Base-by-base conservation (phyloP, 176 grass and related monocot species). In the Carex myosuroides region DNA sequence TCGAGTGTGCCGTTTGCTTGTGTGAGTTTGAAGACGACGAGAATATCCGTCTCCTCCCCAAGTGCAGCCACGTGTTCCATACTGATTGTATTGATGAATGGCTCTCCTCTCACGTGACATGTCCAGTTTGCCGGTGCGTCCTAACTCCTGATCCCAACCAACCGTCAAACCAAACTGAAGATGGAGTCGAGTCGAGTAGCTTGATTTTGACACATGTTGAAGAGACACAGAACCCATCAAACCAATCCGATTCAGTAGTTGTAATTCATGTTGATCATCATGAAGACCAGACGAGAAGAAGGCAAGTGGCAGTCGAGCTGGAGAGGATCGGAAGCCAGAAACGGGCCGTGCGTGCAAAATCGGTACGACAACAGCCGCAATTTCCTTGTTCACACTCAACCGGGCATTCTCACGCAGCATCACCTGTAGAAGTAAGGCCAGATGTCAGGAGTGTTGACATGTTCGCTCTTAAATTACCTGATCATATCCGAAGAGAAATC, bases 51-150 rank as follows among this genome's bases (percentile, higher is more conserved):
- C 64, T 97, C 16, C 87, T 97, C 4, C 88, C 94, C 13, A 81
- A 63, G 78, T 97, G 94, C 54, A 87, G 54, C 90, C 94, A 97
- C 72, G 90, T 86, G 0, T 94, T 97, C 86, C 94, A 97, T 85
- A 64, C 88, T 4, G 90, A 92, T 74, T 97, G 95, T 80, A 97
- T 97, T 68, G 90, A 92, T 0, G 90, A 89, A 87, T 95, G 93
- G 93, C 90, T 95, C 67, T 85, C 90, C n/a, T 76, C 75, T 2
- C 92, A 94, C 74, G 92, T 88, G 2, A 92, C 92, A 18, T 94
- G 92, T 79, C 92, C 92, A 35, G 92, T 94, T 53, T 94, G 92
- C 85, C 90, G 92, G 1, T 91, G 92, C 83, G 80, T 72, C 32
- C 91, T 95, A 61, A 59, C 68, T 20, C 86, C 85, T 16, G 85